These are phyloP conservation scores for Bremia lactucae DNA, from an alignment of 352 stramenopile species.

Conservation along the genomic window DNA sequence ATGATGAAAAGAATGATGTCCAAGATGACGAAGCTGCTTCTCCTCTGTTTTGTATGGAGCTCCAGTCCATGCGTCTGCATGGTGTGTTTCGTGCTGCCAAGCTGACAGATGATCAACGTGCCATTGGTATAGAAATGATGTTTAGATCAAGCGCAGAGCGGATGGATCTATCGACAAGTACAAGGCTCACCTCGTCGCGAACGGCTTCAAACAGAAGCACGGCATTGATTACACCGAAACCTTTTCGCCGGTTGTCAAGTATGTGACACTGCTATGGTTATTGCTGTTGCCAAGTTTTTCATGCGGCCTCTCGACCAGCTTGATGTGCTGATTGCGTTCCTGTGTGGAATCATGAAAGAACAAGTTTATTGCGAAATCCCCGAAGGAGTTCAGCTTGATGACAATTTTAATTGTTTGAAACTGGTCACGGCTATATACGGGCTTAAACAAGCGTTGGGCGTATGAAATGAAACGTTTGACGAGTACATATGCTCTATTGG, in stretches of 20 bases:
- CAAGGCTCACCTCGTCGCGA: not conserved
- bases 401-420: constrained; percentile 4
- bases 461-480: constrained; percentile 3
- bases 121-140: not conserved
- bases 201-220: too few relatives aligned
- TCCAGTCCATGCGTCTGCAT: not conserved
- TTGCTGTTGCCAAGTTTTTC: not conserved
- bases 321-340: constrained; percentile 6
- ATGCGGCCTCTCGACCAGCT: not conserved
- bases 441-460: constrained; percentile 2
- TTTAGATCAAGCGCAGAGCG: not conserved
- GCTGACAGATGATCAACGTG: not conserved
- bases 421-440: constrained; percentile 4
- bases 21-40: too few relatives aligned
- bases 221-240: constrained; percentile 4
- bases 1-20: too few relatives aligned
- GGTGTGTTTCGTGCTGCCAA: not conserved
- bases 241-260: constrained; percentile 2
- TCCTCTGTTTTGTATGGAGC: not conserved
- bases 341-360: constrained; percentile 5
- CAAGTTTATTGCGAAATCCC: not conserved
- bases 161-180: not conserved
- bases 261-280: not conserved
- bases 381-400: not conserved
- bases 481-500: not conserved